phyloP scores from a whole-genome alignment of 2,329 filamentous ascomycete species.

The Calonectria ilicicola region DNA sequence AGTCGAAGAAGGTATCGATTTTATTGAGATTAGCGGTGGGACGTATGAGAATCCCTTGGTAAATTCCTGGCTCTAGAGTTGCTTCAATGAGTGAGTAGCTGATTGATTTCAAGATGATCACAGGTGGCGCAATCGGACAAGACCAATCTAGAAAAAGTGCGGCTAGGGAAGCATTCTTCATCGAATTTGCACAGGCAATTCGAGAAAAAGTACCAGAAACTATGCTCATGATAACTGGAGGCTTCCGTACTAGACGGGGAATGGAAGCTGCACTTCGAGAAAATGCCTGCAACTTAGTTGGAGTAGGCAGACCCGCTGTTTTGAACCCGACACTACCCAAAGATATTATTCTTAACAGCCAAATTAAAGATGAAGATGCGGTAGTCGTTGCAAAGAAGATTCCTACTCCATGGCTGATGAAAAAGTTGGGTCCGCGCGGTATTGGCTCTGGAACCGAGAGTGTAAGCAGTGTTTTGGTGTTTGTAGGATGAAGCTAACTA shows the following conservation, averaged over 20 bases:
- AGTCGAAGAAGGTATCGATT: constrained; percentile 67
- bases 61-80: constrained; percentile 10
- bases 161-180: constrained; percentile 75
- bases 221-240: constrained; percentile 70
- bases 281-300: constrained; percentile 56
- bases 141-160: constrained; percentile 52
- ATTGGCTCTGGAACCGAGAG: constrained; percentile 32
- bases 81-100: not conserved
- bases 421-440: constrained; percentile 23
- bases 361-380: constrained; percentile 29
- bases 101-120: constrained; percentile 49
- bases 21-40: constrained; percentile 76
- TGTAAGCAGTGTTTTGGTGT: not conserved
- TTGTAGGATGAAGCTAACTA: too few relatives aligned
- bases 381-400: constrained; percentile 25
- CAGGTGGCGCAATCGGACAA: constrained; percentile 26
- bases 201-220: constrained; percentile 57
- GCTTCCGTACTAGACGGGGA: constrained; percentile 64
- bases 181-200: constrained; percentile 70
- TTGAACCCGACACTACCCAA: constrained; percentile 53
- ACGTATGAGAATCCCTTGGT: constrained; percentile 66
- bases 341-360: constrained; percentile 29
- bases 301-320: constrained; percentile 53
- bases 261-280: constrained; percentile 55
- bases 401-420: constrained; percentile 31